These are phyloP conservation scores for Pilatotrama ljubarskyi DNA, from an alignment of 768 basidiomycete genomes.

Conservation along the genomic window DNA sequence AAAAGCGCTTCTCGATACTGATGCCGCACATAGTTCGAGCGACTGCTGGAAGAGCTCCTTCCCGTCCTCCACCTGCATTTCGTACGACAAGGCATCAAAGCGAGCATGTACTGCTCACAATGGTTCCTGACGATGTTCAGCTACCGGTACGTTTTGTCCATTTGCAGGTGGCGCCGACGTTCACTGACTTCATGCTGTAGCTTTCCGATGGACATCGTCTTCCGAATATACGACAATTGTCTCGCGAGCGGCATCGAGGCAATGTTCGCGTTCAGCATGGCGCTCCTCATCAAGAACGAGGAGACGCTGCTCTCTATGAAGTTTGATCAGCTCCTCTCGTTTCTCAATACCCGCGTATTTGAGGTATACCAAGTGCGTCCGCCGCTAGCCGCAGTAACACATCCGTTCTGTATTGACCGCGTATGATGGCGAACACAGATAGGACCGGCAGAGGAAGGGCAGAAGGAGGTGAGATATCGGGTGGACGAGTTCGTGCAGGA, in stretches of 20 bases:
- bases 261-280: conserved; percentile 92
- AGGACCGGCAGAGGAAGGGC: conserved; percentile 3
- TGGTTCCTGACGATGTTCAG: conserved; percentile 99
- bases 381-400: not conserved
- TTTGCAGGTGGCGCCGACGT: not conserved
- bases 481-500: conserved; percentile 88
- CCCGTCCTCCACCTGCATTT: conserved; percentile 95
- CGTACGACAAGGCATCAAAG: conserved; percentile 90
- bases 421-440: not conserved
- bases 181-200: conserved; percentile 40
- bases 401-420: not conserved
- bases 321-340: conserved; percentile 88
- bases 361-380: conserved; percentile 70
- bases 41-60: conserved; percentile 86
- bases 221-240: conserved; percentile 94
- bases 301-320: conserved; percentile 73
- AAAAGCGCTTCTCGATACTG: no score
- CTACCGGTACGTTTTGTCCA: conserved; percentile 64
- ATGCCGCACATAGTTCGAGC: conserved; percentile 70
- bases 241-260: conserved; percentile 97
- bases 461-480: conserved; percentile 45
- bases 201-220: conserved; percentile 92
- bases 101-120: conserved; percentile 97
- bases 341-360: conserved; percentile 78
- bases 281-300: conserved; percentile 87